A percentile compares a stretch with the other conserved stretches of the same genome.
These are phyloP conservation scores for Alternaria postmessia DNA, from an alignment of 2,329 filamentous ascomycete genomes.

Conservation along the genomic window DNA sequence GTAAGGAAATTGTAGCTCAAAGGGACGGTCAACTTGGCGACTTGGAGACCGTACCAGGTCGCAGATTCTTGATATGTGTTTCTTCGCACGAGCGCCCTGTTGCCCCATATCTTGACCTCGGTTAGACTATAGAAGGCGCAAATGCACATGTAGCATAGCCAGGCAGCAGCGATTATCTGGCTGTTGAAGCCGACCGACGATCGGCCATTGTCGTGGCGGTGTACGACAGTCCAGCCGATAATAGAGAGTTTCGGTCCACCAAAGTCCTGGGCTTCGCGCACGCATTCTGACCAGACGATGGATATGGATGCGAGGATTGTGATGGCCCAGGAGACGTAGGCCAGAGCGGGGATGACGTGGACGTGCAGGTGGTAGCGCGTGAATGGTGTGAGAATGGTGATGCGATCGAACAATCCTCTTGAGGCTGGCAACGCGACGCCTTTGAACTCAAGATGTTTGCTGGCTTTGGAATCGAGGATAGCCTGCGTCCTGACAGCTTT, in stretches of 20 bases:
- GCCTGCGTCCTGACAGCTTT: conserved; percentile 78
- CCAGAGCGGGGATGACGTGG: conserved; percentile 73
- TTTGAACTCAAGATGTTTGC: conserved; percentile 80
- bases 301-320: conserved; percentile 78
- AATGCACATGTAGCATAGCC: conserved; percentile 96
- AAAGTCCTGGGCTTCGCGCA: conserved; percentile 74
- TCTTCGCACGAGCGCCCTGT: conserved; percentile 84
- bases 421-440: conserved; percentile 59
- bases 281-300: conserved; percentile 92
- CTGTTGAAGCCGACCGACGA: conserved; percentile 85
- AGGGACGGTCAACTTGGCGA: conserved; percentile 90
- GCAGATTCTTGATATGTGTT: conserved; percentile 94
- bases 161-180: conserved; percentile 82
- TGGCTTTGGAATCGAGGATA: conserved; percentile 83
- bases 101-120: conserved; percentile 97
- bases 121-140: conserved; percentile 87
- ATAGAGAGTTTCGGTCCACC: conserved; percentile 72
- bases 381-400: conserved; percentile 76
- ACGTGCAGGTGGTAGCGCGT: conserved; percentile 81
- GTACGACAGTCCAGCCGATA: conserved; percentile 73
- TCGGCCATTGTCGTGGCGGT: conserved; percentile 74
- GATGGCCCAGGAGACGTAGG: conserved; percentile 70
- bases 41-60: conserved; percentile 94
- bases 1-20: conserved; percentile 97
- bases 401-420: conserved; percentile 48